phyloP scores from a whole-genome alignment of 306 rosid species.

The Trifolium dubium region DNA sequence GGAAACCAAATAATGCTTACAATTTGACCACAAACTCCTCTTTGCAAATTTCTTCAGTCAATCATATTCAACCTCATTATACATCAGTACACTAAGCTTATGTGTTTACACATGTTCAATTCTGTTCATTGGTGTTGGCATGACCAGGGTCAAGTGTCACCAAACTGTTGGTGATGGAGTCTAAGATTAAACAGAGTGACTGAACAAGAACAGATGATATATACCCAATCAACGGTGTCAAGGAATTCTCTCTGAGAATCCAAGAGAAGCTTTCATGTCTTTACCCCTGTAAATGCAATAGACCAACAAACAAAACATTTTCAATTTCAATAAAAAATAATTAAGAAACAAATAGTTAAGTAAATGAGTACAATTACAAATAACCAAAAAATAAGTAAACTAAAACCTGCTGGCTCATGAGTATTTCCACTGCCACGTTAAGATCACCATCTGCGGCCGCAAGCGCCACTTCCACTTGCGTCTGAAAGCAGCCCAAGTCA shows the following conservation, averaged over 20 bases:
- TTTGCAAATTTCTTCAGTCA: constrained; percentile 9
- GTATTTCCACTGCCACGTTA: constrained; percentile 90
- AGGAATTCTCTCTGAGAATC: constrained; percentile 19
- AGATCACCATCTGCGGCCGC: constrained; percentile 98
- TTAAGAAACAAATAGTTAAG: neutral
- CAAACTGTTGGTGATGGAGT: constrained; percentile 33
- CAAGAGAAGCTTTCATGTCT: constrained; percentile 34
- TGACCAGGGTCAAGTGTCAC: constrained; percentile 28
- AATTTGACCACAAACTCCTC: constrained; percentile 19
- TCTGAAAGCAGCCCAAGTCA: constrained; percentile 60
- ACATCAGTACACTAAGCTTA: constrained; percentile 25
- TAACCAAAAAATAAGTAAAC: constrained; percentile 8
- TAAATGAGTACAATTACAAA: constrained; percentile 1
- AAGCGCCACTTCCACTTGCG: constrained; percentile 96
- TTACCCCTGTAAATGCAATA: constrained; percentile 58
- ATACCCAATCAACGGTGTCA: constrained; percentile 19
- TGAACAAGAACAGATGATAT: constrained; percentile 22
- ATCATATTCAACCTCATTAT: constrained; percentile 23
- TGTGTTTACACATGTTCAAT: constrained; percentile 40
- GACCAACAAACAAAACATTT: constrained; percentile 23
- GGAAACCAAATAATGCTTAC: neutral
- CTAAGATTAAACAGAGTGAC: constrained; percentile 32
- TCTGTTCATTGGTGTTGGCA: constrained; percentile 37
- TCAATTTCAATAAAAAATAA: constrained; percentile 16
- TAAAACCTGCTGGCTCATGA: constrained; percentile 92